A percentile compares a stretch with the other conserved stretches of the same genome.
Evolutionary conservation across 306 rosid species (phyloP).

Genomic region (Heteromeles arbutifolia): DNA sequence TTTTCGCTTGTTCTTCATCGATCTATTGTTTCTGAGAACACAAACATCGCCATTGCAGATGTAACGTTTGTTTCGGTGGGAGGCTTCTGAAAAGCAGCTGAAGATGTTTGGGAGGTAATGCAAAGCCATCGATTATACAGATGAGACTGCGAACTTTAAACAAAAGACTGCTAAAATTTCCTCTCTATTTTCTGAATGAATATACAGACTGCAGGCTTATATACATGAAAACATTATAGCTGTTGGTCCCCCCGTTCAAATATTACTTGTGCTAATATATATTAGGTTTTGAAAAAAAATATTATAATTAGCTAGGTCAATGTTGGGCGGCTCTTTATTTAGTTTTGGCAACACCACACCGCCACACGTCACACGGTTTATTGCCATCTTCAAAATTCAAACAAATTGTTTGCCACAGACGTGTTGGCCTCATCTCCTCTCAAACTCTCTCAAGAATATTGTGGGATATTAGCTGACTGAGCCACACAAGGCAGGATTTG

Average conservation of each 20-base stretch:
- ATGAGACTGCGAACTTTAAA: background rate
- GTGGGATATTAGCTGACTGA: background rate
- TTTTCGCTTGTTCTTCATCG: conserved; percentile 6
- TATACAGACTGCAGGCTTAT: background rate
- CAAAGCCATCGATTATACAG: conserved; percentile 27
- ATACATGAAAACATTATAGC: background rate
- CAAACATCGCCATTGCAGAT: conserved; percentile 59
- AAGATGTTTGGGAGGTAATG: conserved; percentile 40
- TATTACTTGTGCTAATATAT: background rate
- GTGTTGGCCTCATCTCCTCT: background rate
- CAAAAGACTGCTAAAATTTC: background rate
- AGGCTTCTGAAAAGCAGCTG: conserved; percentile 47
- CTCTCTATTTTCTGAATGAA: background rate
- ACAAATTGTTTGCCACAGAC: background rate
- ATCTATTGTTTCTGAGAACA: conserved; percentile 22
- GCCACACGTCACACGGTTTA: background rate
- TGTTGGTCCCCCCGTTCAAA: background rate
- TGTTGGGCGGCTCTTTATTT: background rate
- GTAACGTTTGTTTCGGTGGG: conserved; percentile 16
- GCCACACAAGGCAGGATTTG: background rate
- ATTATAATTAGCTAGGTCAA: conserved; percentile 9
- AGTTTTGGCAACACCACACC: background rate
- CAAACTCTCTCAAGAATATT: background rate
- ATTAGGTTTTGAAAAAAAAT: background rate
- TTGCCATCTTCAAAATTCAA: background rate